Conservation (phyloP, 2,329 filamentous ascomycete genomes). For the Tolypocladium tropicale region DNA sequence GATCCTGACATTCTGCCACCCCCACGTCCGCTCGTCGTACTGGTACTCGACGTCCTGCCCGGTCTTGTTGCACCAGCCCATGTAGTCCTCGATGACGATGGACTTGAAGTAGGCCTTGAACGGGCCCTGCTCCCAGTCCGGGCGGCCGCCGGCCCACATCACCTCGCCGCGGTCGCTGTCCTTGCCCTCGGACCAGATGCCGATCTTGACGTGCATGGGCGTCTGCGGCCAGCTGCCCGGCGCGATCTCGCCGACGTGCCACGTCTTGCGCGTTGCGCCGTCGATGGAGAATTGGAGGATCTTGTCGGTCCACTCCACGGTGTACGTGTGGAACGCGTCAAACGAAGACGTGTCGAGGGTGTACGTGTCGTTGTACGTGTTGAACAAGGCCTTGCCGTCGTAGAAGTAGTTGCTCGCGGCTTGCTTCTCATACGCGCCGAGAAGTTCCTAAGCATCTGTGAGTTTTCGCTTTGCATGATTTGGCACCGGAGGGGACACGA, state of each 20-base stretch:
- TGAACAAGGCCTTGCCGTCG: slow-evolving; percentile 49
- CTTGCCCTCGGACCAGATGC: slow-evolving; percentile 43
- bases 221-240: slow-evolving; percentile 53
- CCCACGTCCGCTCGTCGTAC: slow-evolving; percentile 14
- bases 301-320: slow-evolving; percentile 54
- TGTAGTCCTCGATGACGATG: slow-evolving; percentile 18
- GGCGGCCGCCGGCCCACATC: slow-evolving; percentile 54
- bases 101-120: slow-evolving; percentile 14
- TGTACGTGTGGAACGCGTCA: slow-evolving; percentile 49
- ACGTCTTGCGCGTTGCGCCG: slow-evolving; percentile 22
- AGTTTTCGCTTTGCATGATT: neutral
- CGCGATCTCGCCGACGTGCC: slow-evolving; percentile 33
- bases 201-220: slow-evolving; percentile 56
- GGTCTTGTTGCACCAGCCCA: slow-evolving; percentile 14
- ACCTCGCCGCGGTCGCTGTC: slow-evolving; percentile 47
- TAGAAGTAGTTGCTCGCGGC: slow-evolving; percentile 77
- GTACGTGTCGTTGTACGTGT: slow-evolving; percentile 38
- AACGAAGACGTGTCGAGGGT: slow-evolving; percentile 28
- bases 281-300: slow-evolving; percentile 51
- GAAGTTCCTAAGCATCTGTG: slow-evolving; percentile 12
- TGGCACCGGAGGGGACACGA: neutral
- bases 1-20: slow-evolving; percentile 19
- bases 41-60: slow-evolving; percentile 14
- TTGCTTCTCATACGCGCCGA: slow-evolving; percentile 29
- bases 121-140: slow-evolving; percentile 18